Conservation (phyloP, 352 stramenopile genomes). For the Pythium periplocum region DNA sequence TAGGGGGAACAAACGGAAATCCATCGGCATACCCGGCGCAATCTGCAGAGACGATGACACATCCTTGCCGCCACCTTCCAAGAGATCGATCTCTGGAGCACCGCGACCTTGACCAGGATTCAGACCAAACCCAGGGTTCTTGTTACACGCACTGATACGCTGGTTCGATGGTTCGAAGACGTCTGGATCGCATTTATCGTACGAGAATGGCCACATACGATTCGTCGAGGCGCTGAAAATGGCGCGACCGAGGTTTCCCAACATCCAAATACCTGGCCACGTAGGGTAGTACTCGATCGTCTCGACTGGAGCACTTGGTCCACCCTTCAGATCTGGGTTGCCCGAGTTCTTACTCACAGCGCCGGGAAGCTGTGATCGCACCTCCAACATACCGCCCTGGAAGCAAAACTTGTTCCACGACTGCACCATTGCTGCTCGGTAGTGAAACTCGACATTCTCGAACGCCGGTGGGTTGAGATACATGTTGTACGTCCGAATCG, state of each 20-base stretch:
- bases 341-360: conserved; percentile 36
- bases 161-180: conserved; percentile 69
- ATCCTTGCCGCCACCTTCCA: conserved; percentile 58
- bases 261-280: conserved; percentile 86
- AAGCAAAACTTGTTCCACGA: conserved; percentile 94
- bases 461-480: conserved; percentile 44
- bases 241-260: conserved; percentile 21
- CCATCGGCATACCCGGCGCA: conserved; percentile 27
- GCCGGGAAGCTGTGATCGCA: conserved; percentile 79
- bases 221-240: conserved; percentile 66
- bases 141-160: conserved; percentile 83
- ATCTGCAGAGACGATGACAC: conserved; percentile 84
- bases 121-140: conserved; percentile 81
- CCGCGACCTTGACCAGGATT: conserved; percentile 38
- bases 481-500: conserved; percentile 47
- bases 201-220: conserved; percentile 91
- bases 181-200: conserved; percentile 67
- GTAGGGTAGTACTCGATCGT: conserved; percentile 27
- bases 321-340: conserved; percentile 28
- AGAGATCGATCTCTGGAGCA: conserved; percentile 89
- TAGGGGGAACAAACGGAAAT: conserved; percentile 19
- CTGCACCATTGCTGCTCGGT: conserved; percentile 76
- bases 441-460: conserved; percentile 38
- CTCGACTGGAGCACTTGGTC: conserved; percentile 11
- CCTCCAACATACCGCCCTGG: conserved; percentile 87